phyloP scores from a whole-genome alignment of 1,284 basidiomycete species.

The Austroboletus novae-zelandiae region DNA sequence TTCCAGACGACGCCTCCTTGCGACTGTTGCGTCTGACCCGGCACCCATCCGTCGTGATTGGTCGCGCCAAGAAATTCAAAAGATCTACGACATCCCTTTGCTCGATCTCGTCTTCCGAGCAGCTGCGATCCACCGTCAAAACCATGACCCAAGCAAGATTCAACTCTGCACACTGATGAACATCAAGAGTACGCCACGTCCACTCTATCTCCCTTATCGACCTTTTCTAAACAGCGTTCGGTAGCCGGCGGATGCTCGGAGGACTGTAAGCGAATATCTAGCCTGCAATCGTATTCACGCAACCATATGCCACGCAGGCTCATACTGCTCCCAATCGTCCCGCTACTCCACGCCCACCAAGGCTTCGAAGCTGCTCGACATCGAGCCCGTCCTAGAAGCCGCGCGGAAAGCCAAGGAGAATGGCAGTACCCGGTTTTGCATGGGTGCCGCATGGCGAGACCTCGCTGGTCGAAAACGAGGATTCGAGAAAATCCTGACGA shows the following conservation, averaged over 20 bases:
- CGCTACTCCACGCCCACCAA: constrained; percentile 88
- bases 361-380: constrained; percentile 85
- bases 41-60: constrained; percentile 49
- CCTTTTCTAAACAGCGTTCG: constrained; percentile 3
- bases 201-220: constrained; percentile 19
- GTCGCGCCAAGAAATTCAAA: constrained; percentile 70
- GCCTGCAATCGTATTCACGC: neutral
- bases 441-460: constrained; percentile 99
- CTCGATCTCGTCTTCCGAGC: constrained; percentile 87
- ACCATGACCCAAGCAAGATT: constrained; percentile 87
- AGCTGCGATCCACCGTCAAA: constrained; percentile 78
- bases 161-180: constrained; percentile 99
- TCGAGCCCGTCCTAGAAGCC: constrained; percentile 90
- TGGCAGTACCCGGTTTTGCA: constrained; percentile 96
- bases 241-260: constrained; percentile 92
- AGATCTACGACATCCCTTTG: constrained; percentile 77
- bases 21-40: constrained; percentile 52
- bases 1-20: constrained; percentile 46
- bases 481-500: constrained; percentile 90
- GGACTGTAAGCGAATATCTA: constrained; percentile 66
- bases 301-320: constrained; percentile 49
- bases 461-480: constrained; percentile 91
- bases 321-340: constrained; percentile 97
- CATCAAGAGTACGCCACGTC: constrained; percentile 83
- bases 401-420: constrained; percentile 94